Evolutionary conservation across 2,329 filamentous ascomycete species (phyloP), one percentile per base, ranked within the genome.

Genomic region (Emmonsiellopsis sp.): DNA sequence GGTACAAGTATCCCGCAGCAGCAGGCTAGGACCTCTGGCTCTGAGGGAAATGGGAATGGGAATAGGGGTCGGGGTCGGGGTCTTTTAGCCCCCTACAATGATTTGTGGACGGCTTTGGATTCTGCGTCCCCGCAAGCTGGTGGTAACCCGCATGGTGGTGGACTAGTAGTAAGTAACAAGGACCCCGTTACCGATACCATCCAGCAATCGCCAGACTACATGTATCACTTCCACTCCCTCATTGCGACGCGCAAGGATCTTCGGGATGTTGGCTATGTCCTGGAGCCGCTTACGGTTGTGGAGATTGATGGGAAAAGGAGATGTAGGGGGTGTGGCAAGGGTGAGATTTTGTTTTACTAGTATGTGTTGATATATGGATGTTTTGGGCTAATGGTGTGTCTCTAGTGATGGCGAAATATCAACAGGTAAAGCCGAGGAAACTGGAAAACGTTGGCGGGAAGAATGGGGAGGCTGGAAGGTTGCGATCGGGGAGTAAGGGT

Each of bases 291-390:
- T 10, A 49, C 52, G 2, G 34, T n/a, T 8, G 14, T 8, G 2
- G 44, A 60, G 37, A 53, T 59, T n/a, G 54, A 56, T 47, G 31
- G 42, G n/a, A 61, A 61, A 21, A 55, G 50, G 37, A 56, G 55
- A 49, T 58, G 58, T 32, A 7, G 6, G 17, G 47, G 50, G 36
- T 58, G 57, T 36, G 37, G 52, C 10, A 51, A 21, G 21, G 11
- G 49, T 51, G 21, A 42, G 49, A 5, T 0, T 11, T 4, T 11
- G n/a, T 8, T 9, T 33, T 42, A n/a, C 9, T 42, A 17, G 17
- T 17, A 17, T 14, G 5, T 32, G 2, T 5, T 9, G 6, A 11
- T 40, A 39, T 13, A 6, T 31, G 9, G 6, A 31, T 40, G 17
- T 17, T 51, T 42, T 42, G 31, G 17, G 14, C 46, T 49, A 31